Percentiles rank a stretch among this genome's conserved stretches.
These are phyloP conservation scores for Dioszegia crocea DNA, from an alignment of 768 basidiomycete genomes.

Conservation along the genomic window DNA sequence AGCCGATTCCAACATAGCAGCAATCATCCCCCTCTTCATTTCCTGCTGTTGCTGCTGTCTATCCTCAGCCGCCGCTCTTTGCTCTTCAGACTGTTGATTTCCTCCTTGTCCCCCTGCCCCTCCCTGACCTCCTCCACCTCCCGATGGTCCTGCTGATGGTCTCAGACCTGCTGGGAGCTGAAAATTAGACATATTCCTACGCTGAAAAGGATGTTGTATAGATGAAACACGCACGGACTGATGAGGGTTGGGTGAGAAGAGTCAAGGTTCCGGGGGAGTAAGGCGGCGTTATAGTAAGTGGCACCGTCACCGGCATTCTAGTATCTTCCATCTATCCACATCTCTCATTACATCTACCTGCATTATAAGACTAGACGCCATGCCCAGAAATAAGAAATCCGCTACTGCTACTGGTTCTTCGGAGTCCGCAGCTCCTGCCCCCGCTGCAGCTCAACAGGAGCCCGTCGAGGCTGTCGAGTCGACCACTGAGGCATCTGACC, in stretches of 20 bases:
- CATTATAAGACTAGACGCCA: neutral
- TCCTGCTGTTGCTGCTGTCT: conserved; percentile 38
- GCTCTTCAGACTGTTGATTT: conserved; percentile 22
- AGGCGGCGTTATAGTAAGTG: neutral
- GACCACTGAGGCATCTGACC: neutral
- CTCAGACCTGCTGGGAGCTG: conserved; percentile 42
- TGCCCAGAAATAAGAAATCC: conserved; percentile 26
- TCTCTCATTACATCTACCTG: neutral
- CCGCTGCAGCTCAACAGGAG: neutral
- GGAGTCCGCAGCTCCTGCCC: neutral
- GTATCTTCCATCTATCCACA: neutral
- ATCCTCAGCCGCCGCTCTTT: conserved; percentile 31
- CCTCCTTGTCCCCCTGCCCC: conserved; percentile 14
- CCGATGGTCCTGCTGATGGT: conserved; percentile 19
- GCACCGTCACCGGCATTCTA: neutral
- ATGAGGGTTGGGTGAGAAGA: too few species aligned
- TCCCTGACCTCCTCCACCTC: neutral
- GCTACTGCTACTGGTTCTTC: too few species aligned
- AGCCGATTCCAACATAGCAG: conserved; percentile 43
- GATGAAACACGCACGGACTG: conserved; percentile 4
- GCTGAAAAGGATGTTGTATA: neutral
- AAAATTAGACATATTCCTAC: conserved; percentile 40
- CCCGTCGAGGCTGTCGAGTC: neutral
- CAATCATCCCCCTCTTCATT: conserved; percentile 48
- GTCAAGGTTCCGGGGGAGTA: too few species aligned